phyloP scores from a whole-genome alignment of 257 asterid genomes.

The Solanum pimpinellifolium region DNA sequence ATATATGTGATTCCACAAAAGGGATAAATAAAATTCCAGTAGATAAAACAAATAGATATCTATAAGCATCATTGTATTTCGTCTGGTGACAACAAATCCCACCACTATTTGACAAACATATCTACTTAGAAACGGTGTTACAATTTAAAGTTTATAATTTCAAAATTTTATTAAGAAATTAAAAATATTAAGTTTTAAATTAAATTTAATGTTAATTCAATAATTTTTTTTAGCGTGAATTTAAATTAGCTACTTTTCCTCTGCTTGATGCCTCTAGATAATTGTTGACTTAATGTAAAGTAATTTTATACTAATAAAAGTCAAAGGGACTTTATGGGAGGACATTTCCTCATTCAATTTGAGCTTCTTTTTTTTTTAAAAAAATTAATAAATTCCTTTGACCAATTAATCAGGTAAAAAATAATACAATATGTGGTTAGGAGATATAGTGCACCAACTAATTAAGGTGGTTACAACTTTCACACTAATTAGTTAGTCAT shows the following conservation, averaged over 20 bases:
- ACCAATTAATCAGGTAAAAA: not conserved
- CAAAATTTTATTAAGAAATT: not conserved
- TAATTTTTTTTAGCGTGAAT: too few relatives aligned
- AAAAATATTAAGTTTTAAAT: too few relatives aligned
- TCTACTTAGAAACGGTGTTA: fast-evolving
- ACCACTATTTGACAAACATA: not conserved
- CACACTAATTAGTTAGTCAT: not conserved
- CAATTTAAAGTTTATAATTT: not conserved
- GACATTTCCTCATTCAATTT: not conserved
- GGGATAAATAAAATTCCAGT: not conserved
- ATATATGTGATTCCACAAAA: not conserved
- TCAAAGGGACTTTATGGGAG: not conserved
- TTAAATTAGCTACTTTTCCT: too few relatives aligned
- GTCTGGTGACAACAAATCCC: not conserved
- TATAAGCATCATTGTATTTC: not conserved
- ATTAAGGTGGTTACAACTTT: not conserved
- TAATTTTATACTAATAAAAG: not conserved
- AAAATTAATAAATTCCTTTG: not conserved
- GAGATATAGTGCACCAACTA: not conserved
- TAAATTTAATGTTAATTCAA: too few relatives aligned
- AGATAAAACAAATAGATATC: not conserved
- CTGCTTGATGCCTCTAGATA: not conserved
- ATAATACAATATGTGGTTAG: not conserved
- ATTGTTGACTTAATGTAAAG: not conserved
- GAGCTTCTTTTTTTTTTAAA: not conserved